A percentile compares a stretch with the other conserved stretches of the same genome.
These are phyloP conservation scores for Boechera retrofracta DNA, from an alignment of 345 rosid species.

Conservation along the genomic window DNA sequence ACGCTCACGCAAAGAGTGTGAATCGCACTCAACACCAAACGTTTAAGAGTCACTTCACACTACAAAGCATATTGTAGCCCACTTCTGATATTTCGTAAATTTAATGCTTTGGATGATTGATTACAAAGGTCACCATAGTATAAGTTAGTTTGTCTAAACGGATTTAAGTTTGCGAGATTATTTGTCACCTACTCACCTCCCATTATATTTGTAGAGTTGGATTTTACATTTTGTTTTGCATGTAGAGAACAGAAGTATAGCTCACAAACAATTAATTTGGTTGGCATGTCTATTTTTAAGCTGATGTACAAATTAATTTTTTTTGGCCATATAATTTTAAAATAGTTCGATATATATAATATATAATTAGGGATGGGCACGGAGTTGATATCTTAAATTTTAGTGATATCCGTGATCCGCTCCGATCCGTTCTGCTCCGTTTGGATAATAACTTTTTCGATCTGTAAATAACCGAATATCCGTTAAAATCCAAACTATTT, in stretches of 20 bases:
- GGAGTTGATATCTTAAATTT: no score
- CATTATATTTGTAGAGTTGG: not conserved
- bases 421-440: no score
- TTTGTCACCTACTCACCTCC: not conserved
- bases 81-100: conserved; percentile 11
- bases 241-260: not conserved
- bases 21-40: conserved; percentile 44
- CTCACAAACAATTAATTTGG: not conserved
- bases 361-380: no score
- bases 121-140: not conserved
- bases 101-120: conserved; percentile 19
- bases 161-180: not conserved
- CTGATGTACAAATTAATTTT: no score
- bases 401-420: no score
- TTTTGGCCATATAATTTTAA: no score
- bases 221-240: not conserved
- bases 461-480: no score
- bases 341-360: no score
- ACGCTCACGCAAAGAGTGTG: conserved; percentile 45
- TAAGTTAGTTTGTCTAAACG: not conserved
- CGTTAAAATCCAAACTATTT: no score
- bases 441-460: no score
- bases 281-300: not conserved
- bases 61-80: conserved; percentile 17
- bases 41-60: conserved; percentile 39